Base-by-base conservation (phyloP, 1,139 yeast genomes). In the Nakaseomyces delphensis region DNA sequence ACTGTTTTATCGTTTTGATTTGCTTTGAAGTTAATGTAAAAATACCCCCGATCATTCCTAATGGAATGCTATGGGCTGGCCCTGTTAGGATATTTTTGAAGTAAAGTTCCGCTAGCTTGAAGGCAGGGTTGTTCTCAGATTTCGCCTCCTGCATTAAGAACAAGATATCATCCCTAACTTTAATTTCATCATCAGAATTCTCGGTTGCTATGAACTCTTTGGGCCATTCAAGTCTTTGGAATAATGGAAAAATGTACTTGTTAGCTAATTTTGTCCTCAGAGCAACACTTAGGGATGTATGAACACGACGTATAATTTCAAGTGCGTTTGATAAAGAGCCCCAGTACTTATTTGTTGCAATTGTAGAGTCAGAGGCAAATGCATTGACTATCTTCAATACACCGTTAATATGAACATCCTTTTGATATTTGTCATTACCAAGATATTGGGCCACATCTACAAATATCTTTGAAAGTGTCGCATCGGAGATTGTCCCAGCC, bases 1-100 rank as follows among this genome's bases (percentile, higher is more conserved):
- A 79, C 32, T 74, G 77, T 48, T 74, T 72, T 43, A 68, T 63
- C 24, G 59, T 64, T 4, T 69, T 68, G 19, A 63, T 56, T 39
- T 60, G 53, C 39, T 57, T 65, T 31, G 65, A 59, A 29, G 59
- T 52, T 24, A 63, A 58, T 5, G 65, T 59, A 24, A 70, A 61
- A 1, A 64, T 52, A 8, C 70, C 59, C 2, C 57, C 55, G 4
- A 71, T 52, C 14, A 79, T 47, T 48, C 72, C 75, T 42, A 63
- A 64, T 2, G 85, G 83, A 8, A 77, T 65, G 0, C 70, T 58
- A 24, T 66, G 56, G 29, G 67, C 60, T 23, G 76, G 73, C 3
- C 80, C 80, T 19, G 78, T 73, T 35, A 67, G 57, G 23, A 76
- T 48, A 37, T 67, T 67, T 48, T 74, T 74, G 60, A 68, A 74